phyloP scores from a whole-genome alignment of 257 asterid species.

The Linderniella brevidens region DNA sequence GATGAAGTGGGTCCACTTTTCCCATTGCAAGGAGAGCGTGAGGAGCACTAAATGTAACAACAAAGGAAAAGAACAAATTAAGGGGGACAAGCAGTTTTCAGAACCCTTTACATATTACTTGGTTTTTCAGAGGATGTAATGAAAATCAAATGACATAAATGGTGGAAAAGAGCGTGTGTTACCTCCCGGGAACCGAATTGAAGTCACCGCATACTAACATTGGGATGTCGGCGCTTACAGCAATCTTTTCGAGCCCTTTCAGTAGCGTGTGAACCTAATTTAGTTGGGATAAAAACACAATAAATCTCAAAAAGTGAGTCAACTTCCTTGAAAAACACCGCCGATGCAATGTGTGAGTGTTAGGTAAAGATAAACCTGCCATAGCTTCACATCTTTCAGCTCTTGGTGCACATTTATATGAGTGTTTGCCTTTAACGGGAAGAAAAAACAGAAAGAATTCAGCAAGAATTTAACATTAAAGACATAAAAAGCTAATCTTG shows the following conservation, averaged over 20 bases:
- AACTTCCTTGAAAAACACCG: conserved; percentile 7
- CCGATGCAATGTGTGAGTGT: conserved; percentile 8
- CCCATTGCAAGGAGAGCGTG: conserved; percentile 97
- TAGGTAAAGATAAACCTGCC: conserved; percentile 75
- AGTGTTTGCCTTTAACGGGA: conserved; percentile 67
- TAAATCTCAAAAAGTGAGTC: conserved; percentile 6
- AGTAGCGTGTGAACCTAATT: conserved; percentile 72
- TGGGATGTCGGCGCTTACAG: conserved; percentile 87
- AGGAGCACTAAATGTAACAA: conserved; percentile 59
- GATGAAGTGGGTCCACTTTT: conserved; percentile 82
- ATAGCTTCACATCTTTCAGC: conserved; percentile 84
- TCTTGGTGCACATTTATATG: conserved; percentile 82
- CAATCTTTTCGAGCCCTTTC: conserved; percentile 95
- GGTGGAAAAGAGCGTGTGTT: conserved; percentile 1
- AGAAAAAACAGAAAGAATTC: neutral
- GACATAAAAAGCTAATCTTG: neutral
- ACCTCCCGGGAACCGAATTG: conserved; percentile 92
- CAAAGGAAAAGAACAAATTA: neutral
- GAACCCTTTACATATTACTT: neutral
- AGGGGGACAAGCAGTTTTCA: neutral
- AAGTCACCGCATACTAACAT: conserved; percentile 98
- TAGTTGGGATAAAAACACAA: conserved; percentile 4
- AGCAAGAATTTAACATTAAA: neutral
- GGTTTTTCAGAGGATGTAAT: neutral
- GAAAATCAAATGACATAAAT: neutral